Conservation (phyloP, 371 early-diverging fungal species). For the Rozella allomycis region DNA sequence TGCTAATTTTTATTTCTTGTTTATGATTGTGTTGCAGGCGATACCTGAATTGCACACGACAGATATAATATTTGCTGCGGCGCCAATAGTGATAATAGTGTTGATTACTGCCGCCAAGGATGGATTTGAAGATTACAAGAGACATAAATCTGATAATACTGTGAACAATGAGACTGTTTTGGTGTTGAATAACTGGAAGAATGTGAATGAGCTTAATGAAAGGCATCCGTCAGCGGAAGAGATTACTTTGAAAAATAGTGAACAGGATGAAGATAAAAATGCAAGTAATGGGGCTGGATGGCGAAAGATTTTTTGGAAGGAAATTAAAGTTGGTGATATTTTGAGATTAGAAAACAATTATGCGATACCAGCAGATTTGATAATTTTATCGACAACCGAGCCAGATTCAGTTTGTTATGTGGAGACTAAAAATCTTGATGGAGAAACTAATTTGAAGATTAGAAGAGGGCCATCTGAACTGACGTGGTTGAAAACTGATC, state of each 20-base stretch:
- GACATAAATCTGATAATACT: slow-evolving; percentile 62
- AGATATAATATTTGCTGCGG: slow-evolving; percentile 48
- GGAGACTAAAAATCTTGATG: slow-evolving; percentile 86
- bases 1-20: slow-evolving; percentile 79
- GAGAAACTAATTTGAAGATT: slow-evolving; percentile 81
- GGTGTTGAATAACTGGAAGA: slow-evolving; percentile 44
- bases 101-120: slow-evolving; percentile 73
- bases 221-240: too few relatives aligned
- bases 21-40: slow-evolving; percentile 58
- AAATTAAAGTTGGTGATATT: slow-evolving; percentile 78
- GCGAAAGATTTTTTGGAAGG: slow-evolving; percentile 6
- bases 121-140: slow-evolving; percentile 74
- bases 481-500: slow-evolving; percentile 8
- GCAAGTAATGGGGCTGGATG: background rate
- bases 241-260: too few relatives aligned
- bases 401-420: slow-evolving; percentile 52
- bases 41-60: slow-evolving; percentile 46
- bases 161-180: slow-evolving; percentile 55
- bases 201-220: slow-evolving; percentile 31
- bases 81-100: slow-evolving; percentile 63
- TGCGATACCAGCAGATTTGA: slow-evolving; percentile 70
- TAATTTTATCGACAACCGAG: slow-evolving; percentile 55
- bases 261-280: background rate
- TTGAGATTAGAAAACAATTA: slow-evolving; percentile 58
- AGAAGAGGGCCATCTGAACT: slow-evolving; percentile 12